A percentile compares a stretch with the other conserved stretches of the same genome.
These are phyloP conservation scores for Zasmidium angulare DNA, from an alignment of 2,329 filamentous ascomycete species.

Conservation along the genomic window DNA sequence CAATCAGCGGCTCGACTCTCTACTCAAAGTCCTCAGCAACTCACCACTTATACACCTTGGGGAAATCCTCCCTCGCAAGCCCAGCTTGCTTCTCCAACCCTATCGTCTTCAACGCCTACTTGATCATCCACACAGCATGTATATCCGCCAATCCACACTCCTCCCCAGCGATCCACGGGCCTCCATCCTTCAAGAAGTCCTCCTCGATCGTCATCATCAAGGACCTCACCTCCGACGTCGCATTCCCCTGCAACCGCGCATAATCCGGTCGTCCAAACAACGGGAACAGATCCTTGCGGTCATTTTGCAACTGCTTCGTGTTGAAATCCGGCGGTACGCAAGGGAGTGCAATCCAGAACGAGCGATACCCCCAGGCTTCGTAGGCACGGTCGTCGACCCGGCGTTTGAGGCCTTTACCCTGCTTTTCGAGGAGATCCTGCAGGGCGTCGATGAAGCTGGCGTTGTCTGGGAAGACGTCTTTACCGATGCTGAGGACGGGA, in stretches of 20 bases:
- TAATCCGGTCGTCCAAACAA: slow-evolving; percentile 24
- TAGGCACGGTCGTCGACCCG: slow-evolving; percentile 12
- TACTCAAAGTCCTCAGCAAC: background rate
- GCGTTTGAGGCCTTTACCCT: slow-evolving; percentile 18
- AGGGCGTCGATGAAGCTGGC: slow-evolving; percentile 20
- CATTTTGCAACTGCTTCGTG: slow-evolving; percentile 19
- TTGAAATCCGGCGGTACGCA: slow-evolving; percentile 20
- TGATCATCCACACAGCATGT: slow-evolving; percentile 25
- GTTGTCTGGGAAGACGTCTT: slow-evolving; percentile 30
- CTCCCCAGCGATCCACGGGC: slow-evolving; percentile 19
- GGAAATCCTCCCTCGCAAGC: slow-evolving; percentile 16
- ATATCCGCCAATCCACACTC: slow-evolving; percentile 20
- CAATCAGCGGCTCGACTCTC: background rate
- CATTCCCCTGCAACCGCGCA: slow-evolving; percentile 17
- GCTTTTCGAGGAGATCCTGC: slow-evolving; percentile 15
- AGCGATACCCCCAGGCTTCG: slow-evolving; percentile 25
- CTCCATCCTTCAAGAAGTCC: slow-evolving; percentile 18
- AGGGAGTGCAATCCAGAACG: slow-evolving; percentile 22
- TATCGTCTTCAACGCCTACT: slow-evolving; percentile 23
- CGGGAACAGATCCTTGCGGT: slow-evolving; percentile 22
- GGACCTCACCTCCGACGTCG: slow-evolving; percentile 17
- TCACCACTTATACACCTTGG: slow-evolving; percentile 22
- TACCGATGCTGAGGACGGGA: slow-evolving; percentile 28
- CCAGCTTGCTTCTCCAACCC: slow-evolving; percentile 18
- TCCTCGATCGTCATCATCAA: slow-evolving; percentile 19